These are phyloP conservation scores for Fomitopsis schrenkii DNA, from an alignment of 1,284 basidiomycete genomes.

Conservation along the genomic window DNA sequence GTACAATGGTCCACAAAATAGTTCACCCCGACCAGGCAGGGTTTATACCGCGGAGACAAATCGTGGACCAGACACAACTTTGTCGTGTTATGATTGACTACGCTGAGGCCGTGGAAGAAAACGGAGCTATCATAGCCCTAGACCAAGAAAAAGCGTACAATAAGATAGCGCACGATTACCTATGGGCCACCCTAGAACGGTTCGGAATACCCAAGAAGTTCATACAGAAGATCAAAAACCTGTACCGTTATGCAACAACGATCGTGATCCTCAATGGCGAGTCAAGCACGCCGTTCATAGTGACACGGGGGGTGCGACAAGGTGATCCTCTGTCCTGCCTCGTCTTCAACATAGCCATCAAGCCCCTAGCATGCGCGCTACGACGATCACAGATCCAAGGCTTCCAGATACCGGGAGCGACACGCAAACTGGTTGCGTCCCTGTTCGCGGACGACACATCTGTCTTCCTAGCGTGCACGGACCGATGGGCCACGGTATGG, in stretches of 20 bases:
- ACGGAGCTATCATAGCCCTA: constrained; percentile 21
- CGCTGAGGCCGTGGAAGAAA: constrained; percentile 17
- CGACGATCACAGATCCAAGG: constrained; percentile 27
- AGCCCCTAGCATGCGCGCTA: constrained; percentile 27
- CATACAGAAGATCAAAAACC: constrained; percentile 11
- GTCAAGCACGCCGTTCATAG: constrained; percentile 12
- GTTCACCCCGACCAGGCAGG: constrained; percentile 27
- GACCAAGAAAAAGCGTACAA: constrained; percentile 17
- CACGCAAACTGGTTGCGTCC: neutral
- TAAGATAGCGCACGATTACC: constrained; percentile 25
- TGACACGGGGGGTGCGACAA: constrained; percentile 26
- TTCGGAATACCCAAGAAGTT: constrained; percentile 18
- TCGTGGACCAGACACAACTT: constrained; percentile 5
- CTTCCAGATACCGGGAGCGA: constrained; percentile 15
- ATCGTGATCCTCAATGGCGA: constrained; percentile 25
- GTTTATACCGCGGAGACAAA: constrained; percentile 19
- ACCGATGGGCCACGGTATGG: neutral
- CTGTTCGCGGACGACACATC: neutral
- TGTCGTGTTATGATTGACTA: constrained; percentile 17
- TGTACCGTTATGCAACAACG: constrained; percentile 23
- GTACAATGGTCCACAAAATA: constrained; percentile 1
- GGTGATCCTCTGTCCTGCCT: constrained; percentile 35
- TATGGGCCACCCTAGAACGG: constrained; percentile 19
- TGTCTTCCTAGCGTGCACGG: neutral
- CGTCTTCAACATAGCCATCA: constrained; percentile 33